phyloP scores from a whole-genome alignment of 2,329 filamentous ascomycete species.

The Canariomyces notabilis region DNA sequence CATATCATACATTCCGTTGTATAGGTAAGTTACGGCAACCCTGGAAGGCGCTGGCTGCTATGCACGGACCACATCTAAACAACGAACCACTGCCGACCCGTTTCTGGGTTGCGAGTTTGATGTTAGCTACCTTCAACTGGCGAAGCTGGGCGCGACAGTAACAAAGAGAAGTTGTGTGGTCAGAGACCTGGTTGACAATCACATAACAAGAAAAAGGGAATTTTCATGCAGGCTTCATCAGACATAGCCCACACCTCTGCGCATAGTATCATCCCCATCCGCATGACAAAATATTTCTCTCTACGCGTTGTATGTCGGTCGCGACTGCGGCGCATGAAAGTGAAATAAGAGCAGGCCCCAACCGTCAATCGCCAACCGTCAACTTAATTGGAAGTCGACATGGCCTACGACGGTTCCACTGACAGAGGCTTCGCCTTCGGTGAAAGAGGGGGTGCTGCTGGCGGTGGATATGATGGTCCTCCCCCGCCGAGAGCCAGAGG shows the following conservation, averaged over 20 bases:
- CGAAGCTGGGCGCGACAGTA: too few species aligned
- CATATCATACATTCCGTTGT: too few species aligned
- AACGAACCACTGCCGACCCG: too few species aligned
- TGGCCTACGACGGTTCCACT: conserved; percentile 22
- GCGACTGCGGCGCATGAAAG: not conserved
- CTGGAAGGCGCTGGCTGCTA: too few species aligned
- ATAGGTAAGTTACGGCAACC: too few species aligned
- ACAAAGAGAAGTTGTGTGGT: too few species aligned
- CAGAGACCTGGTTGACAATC: not conserved
- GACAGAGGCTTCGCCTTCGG: conserved; percentile 18
- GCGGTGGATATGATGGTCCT: conserved; percentile 21
- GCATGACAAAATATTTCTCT: conserved; percentile 1
- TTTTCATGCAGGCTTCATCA: not conserved
- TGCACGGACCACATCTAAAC: too few species aligned
- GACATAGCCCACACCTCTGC: not conserved
- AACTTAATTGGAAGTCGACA: conserved; percentile 11
- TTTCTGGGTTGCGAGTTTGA: too few species aligned
- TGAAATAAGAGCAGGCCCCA: too few species aligned
- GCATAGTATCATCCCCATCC: not conserved
- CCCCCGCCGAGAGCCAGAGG: conserved; percentile 21
- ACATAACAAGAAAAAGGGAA: not conserved
- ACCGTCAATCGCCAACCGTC: not conserved
- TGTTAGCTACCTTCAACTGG: too few species aligned
- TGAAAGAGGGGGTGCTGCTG: conserved; percentile 10
- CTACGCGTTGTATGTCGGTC: not conserved